Base-by-base conservation (phyloP, 805 yeast genomes). In the Teunomyces lycoperdinae region DNA sequence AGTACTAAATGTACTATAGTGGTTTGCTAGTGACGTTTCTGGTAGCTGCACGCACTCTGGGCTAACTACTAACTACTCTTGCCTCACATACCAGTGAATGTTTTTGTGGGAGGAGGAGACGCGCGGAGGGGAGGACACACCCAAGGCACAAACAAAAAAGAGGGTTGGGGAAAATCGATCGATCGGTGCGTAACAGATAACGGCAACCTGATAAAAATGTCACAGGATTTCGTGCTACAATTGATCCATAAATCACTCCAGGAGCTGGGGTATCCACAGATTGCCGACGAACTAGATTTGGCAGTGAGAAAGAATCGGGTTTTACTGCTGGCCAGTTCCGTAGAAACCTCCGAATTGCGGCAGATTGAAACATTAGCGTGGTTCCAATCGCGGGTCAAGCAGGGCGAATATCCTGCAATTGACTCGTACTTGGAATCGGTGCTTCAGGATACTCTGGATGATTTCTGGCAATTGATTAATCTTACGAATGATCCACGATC, bases 261-360 rank as follows among this genome's bases (percentile, higher is more conserved):
- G 7, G 73, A 67, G 20, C 54, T 66, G 13, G 73, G 73, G 3
- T 66, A 66, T 44, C 45, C 47, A 14, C 56, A 55, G 3, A 52
- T 67, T 29, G 58, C 71, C 10, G 57, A 57, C 9, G 49, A 52
- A 8, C 45, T 68, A 14, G 55, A 46, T 2, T 42, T 38, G 11
- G 56, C 50, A 20, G 47, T 49, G 44, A 40, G 41, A 24, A 44
- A 32, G 11, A 45, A 47, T 16, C 43, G 50, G 24, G 41, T 20
- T 20, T 20, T 36, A 6, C 30, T 26, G 28, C 41, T 20, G 28
- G 41, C 20, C 8, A 11, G 29, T 38, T 29, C 41, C 29, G n/a
- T 26, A 6, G 31, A 24, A 20, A 9, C 40, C 27, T 31, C 39
- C 4, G 50, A 54, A 27, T 43, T 43, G 5, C 43, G 30, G 27